Evolutionary conservation across 2,329 filamentous ascomycete species (phyloP), one percentile per base, ranked within the genome.

Genomic region (Lachnellula suecica): DNA sequence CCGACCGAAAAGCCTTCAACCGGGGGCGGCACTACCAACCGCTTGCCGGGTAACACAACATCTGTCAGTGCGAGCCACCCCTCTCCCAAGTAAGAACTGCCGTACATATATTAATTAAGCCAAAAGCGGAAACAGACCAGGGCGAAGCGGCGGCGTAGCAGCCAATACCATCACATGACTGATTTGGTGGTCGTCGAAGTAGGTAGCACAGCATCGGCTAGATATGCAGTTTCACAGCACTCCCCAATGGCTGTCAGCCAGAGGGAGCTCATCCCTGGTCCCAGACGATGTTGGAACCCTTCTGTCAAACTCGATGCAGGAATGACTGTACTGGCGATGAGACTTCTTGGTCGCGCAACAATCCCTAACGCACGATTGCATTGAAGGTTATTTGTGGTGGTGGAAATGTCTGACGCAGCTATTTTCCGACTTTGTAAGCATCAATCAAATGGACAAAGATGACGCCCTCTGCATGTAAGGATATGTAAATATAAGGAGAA

Each of bases 401-500:
- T 15, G 8, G 15, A 31, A 15, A 31, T 31, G 15, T 31, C 8
- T 31, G 15, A 8, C 15, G 15, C 22, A 40, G 37, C 37, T 40
- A 40, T 40, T 40, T 40, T 4, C 11, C 11, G 4, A 6, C 19
- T 4, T 19, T 40, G 19, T 19, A n/a, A 40, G 5, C 11, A 10
- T 10, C 19, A 19, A 20, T 17, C 19, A 10, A 38, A 19, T 15
- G 11, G 17, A 10, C 8, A 40, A 4, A 19, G 37, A 40, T 10
- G 15, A 31, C 29, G 17, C n/a, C 19, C 11, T 22, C 17, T n/a
- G 8, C 8, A 17, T 22, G n/a, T 19, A 31, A 27, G 17, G 7
- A 50, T 35, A 35, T 42, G 24, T 19, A 50, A 38, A 38, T 29
- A 17, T 41, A 47, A 43, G 50, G 29, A 13, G 34, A 49, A 45